phyloP scores from a whole-genome alignment of 2,329 filamentous ascomycete species.

The Stachybotrys echinatus region DNA sequence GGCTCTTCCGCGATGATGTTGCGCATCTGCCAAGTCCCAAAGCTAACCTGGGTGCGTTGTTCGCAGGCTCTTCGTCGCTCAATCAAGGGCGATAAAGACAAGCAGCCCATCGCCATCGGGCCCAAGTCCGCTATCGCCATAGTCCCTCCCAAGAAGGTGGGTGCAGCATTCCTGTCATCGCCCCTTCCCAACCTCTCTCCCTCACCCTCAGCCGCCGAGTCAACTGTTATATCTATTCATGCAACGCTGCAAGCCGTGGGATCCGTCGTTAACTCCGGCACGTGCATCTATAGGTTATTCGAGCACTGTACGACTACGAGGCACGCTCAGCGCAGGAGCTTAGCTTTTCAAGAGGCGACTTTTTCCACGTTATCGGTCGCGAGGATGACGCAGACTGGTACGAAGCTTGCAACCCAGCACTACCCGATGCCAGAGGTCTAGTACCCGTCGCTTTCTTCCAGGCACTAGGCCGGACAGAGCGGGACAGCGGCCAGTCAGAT shows the following conservation, averaged over 20 bases:
- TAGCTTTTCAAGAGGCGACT: conserved; percentile 90
- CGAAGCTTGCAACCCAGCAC: conserved; percentile 91
- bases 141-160: conserved; percentile 87
- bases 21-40: conserved; percentile 9
- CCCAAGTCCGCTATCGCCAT: conserved; percentile 86
- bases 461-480: conserved; percentile 82
- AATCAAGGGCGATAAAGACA: conserved; percentile 83
- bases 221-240: conserved; percentile 8
- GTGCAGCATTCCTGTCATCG: conserved; percentile 14
- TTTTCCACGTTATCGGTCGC: conserved; percentile 94
- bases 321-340: conserved; percentile 73
- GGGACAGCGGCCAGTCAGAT: conserved; percentile 75
- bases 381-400: conserved; percentile 97
- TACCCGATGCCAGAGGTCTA: conserved; percentile 81
- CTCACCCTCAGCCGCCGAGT: neutral
- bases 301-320: conserved; percentile 89
- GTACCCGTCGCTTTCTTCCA: conserved; percentile 96
- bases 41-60: conserved; percentile 39
- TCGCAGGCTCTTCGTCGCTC: conserved; percentile 75
- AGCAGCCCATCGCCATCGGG: conserved; percentile 68
- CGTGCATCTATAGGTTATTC: conserved; percentile 73
- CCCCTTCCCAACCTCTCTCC: conserved; percentile 1
- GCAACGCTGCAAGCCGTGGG: conserved; percentile 9
- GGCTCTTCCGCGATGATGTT: conserved; percentile 7
- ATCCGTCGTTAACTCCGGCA: conserved; percentile 6